A percentile compares a stretch with the other conserved stretches of the same genome.
Conservation (phyloP, 2,329 filamentous ascomycete species). For the Claviceps humidiphila region DNA sequence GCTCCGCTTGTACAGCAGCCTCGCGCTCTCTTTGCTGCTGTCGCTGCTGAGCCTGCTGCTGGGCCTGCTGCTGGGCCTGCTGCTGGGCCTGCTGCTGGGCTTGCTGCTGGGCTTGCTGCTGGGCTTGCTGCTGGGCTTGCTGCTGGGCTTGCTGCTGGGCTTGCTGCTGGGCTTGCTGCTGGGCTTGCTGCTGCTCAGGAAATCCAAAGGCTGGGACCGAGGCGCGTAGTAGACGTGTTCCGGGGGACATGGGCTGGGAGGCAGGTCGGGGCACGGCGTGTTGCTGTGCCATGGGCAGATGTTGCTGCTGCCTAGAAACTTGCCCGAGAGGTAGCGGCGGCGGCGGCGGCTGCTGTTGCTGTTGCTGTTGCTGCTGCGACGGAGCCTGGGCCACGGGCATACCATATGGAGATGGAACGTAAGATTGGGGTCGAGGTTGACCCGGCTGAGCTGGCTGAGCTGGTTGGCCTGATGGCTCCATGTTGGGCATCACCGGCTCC, state of each 20-base stretch:
- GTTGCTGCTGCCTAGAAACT: constrained; percentile 12
- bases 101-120: constrained; percentile 12
- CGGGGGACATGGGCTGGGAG: constrained; percentile 34
- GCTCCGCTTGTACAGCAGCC: constrained; percentile 1
- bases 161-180: constrained; percentile 2
- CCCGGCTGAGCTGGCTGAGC: constrained; percentile 4
- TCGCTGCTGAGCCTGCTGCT: constrained; percentile 11
- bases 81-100: constrained; percentile 6
- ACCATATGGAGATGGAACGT: constrained; percentile 29
- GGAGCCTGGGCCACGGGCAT: constrained; percentile 33
- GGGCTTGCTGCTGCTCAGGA: constrained; percentile 19
- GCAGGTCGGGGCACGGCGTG: constrained; percentile 25
- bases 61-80: constrained; percentile 9
- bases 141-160: constrained; percentile 9
- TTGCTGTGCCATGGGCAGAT: constrained; percentile 19
- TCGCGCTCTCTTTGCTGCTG: constrained; percentile 10
- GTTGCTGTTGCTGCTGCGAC: constrained; percentile 12
- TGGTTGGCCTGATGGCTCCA: constrained; percentile 21
- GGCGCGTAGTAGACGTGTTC: constrained; percentile 27
- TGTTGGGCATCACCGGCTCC: constrained; percentile 32
- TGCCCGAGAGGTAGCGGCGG: constrained; percentile 3
- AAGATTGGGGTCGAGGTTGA: constrained; percentile 23
- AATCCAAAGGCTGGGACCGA: constrained; percentile 30
- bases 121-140: too few species aligned
- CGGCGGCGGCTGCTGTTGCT: constrained; percentile 5